Evolutionary conservation across 2,329 filamentous ascomycete genomes (phyloP), one percentile per base, ranked within the genome.

Genomic region (Claviceps citrina): DNA sequence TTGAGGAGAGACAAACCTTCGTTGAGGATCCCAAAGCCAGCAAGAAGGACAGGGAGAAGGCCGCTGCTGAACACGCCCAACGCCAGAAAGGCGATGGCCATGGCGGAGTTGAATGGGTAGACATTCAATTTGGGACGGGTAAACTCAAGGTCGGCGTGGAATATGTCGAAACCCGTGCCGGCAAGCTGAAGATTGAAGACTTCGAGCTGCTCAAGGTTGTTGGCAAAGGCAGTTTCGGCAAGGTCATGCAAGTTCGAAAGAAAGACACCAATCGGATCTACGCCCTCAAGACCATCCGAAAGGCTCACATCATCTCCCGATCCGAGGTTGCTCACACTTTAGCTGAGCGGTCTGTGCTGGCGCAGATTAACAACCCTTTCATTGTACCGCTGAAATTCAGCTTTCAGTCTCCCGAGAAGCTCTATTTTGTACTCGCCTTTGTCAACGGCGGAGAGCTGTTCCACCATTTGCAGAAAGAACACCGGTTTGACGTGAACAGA

Each of bases 301-400:
- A 98, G 65, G 87, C 89, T 43, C 89, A 98, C 64, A 98, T 98
- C 64, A 98, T 98, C 58, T 96, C 89, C 26, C 78, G 91, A 44
- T 96, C 91, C 36, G 91, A 98, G 70, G 91, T 98, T 31, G 85
- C 87, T 26, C 91, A 98, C 57, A 98, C 91, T 4, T 73, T 98
- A 30, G 91, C 91, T 18, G 91, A 98, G 64, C 77, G 91, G 56
- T 96, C 89, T n/a, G 91, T 98, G 40, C 76, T 98, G 51, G 86
- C 91, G 9, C 91, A 98, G 70, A 98, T 98, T 68, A 96, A 98
- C 76, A 98, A 95, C 53, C 91, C 91, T 5, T 98, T 98, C 65
- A 98, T 98, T 54, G 91, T 96, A 7, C 91, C 91, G 2, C 75
- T 98, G 53, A 98, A 98, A 61, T 98, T 98, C 63, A 95, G 89